phyloP scores from a whole-genome alignment of 2,329 filamentous ascomycete species.

The Paraconiothyrium brasiliense region DNA sequence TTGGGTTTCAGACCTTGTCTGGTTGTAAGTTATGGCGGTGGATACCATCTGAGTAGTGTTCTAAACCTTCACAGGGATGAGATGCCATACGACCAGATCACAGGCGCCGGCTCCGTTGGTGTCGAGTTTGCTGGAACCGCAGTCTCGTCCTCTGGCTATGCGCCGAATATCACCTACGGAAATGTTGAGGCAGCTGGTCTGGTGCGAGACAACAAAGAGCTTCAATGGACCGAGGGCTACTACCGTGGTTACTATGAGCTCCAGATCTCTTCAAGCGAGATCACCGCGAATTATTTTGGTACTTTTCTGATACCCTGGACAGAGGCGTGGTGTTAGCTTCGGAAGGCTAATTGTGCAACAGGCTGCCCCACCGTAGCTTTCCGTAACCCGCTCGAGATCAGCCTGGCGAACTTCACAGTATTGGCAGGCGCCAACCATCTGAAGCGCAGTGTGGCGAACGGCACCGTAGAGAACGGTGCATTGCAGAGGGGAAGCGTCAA shows the following conservation, averaged over 20 bases:
- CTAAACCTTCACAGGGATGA: slow-evolving; percentile 37
- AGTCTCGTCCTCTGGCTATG: slow-evolving; percentile 67
- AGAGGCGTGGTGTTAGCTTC: too few species aligned
- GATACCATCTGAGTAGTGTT: background rate
- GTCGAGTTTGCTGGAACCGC: slow-evolving; percentile 69
- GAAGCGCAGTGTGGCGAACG: slow-evolving; percentile 56
- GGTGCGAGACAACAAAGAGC: slow-evolving; percentile 63
- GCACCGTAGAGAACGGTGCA: slow-evolving; percentile 63
- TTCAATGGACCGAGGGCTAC: slow-evolving; percentile 77
- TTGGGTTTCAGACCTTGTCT: slow-evolving; percentile 60
- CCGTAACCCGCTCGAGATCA: slow-evolving; percentile 70
- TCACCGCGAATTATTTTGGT: slow-evolving; percentile 71
- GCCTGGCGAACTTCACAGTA: slow-evolving; percentile 75
- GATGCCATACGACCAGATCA: slow-evolving; percentile 46
- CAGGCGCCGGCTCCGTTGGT: slow-evolving; percentile 52
- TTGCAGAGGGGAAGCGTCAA: slow-evolving; percentile 53
- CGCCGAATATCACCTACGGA: slow-evolving; percentile 61
- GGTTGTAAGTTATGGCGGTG: slow-evolving; percentile 31
- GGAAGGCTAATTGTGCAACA: slow-evolving; percentile 12
- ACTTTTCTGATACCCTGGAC: slow-evolving; percentile 6
- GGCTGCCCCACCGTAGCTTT: slow-evolving; percentile 63
- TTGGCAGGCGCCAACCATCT: slow-evolving; percentile 67
- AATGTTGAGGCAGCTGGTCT: slow-evolving; percentile 47
- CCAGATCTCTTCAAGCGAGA: slow-evolving; percentile 61
- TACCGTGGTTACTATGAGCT: slow-evolving; percentile 77